Conservation (phyloP, 2,329 filamentous ascomycete genomes). For the Fusarium denticulatum region DNA sequence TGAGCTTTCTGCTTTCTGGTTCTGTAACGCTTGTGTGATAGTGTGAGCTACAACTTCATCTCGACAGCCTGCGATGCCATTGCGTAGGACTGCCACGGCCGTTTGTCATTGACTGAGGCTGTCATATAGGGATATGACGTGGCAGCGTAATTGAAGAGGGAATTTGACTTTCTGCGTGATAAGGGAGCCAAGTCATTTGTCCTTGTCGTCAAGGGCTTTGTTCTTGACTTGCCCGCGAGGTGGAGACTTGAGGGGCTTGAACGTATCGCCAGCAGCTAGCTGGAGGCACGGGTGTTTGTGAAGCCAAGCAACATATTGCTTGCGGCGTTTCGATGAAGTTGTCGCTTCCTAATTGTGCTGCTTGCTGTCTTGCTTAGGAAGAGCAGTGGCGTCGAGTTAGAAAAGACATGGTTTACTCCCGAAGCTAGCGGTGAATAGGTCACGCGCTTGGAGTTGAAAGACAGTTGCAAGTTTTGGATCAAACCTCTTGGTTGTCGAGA, state of each 20-base stretch:
- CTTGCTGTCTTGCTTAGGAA: not conserved
- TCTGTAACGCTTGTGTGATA: not conserved
- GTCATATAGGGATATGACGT: not conserved
- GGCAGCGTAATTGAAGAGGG: too few relatives aligned
- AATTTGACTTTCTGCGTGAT: too few relatives aligned
- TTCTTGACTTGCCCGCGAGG: not conserved
- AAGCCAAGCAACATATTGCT: not conserved
- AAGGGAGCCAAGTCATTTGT: not conserved
- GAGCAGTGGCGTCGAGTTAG: not conserved
- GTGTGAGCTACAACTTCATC: not conserved
- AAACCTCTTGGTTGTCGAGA: too few relatives aligned
- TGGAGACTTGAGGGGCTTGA: not conserved
- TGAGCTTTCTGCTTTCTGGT: too few relatives aligned
- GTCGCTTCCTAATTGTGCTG: not conserved
- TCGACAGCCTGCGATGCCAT: not conserved
- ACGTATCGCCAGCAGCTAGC: not conserved
- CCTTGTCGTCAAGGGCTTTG: too few relatives aligned
- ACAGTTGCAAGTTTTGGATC: not conserved
- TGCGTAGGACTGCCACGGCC: not conserved
- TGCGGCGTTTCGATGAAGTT: too few relatives aligned
- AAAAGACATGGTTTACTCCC: not conserved
- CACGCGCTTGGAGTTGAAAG: too few relatives aligned
- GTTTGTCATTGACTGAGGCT: not conserved
- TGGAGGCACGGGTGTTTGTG: rapidly evolving
- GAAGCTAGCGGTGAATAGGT: too few relatives aligned